Base-by-base conservation (phyloP, 2,329 filamentous ascomycete genomes). In the Stemphylium vesicarium region DNA sequence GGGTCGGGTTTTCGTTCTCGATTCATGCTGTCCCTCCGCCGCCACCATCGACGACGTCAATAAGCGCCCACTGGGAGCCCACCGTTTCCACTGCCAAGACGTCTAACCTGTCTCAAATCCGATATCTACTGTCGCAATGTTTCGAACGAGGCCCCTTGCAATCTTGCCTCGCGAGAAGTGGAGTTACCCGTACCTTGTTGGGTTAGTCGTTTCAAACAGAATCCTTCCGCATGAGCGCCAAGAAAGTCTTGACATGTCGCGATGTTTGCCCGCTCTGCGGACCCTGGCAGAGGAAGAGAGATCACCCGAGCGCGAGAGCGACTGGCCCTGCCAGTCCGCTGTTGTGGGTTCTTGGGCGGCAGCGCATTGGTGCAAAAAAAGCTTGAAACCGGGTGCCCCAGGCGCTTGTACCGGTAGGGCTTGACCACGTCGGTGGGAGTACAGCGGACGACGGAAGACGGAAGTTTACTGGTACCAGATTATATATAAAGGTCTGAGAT, bases 171-270 rank as follows among this genome's bases (percentile, higher is more conserved):
- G 53, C 42, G 50, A 47, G 51, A 57, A 50, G 64, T 62, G 60
- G 56, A 59, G 49, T 56, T 47, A 29, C 6, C 26, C 32, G 31
- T 42, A 9, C 39, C 46, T 24, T 16, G 49, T 47, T 29, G 20
- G 50, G 55, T 48, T 64, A 61, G 55, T 44, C 9, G 59, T 61
- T 59, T 62, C 59, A 59, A 63, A 59, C 48, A 54, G 52, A 56
- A 57, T 56, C 47, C 51, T 56, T 29, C 44, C 41, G 53, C 49
- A 37, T 47, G 33, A 41, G 35, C 32, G 45, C 60, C 54, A 36
- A 59, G 22, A 15, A 16, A 16, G 24, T 26, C 15, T 54, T 13
- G 22, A 52, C 39, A 41, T 37, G 29, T 43, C 56, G 32, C 49
- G 43, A 60, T 50, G 29, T 43, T 44, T 31, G 16, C 24, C 52